Base-by-base conservation (phyloP, 2,329 filamentous ascomycete genomes). In the Aspergillus felis region DNA sequence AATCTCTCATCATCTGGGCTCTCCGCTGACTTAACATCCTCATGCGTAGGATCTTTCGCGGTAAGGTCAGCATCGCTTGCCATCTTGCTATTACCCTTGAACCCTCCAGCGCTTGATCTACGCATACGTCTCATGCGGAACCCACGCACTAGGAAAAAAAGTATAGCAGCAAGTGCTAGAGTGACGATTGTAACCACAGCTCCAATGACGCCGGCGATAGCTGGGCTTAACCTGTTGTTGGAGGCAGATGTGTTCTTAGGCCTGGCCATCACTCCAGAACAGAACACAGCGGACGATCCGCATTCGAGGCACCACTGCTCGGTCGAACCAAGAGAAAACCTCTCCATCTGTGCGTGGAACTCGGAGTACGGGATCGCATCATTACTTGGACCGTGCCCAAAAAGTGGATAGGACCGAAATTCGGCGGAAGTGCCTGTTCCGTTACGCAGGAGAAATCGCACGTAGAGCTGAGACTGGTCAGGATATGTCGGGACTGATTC, bases 381-480 rank as follows among this genome's bases (percentile, higher is more conserved):
- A 27, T 74, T 69, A 58, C 74, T 77, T 1, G 78, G 79, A 1
- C 76, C 76, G 54, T 75, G 70, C 48, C 76, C 75, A 65, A 86
- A 85, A 10, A 86, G 69, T 2, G 82, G 76, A 59, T 81, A 84
- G 0, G 75, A 63, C 29, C 67, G 66, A 35, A 71, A 68, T 9
- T 59, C 50, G n/a, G 68, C 65, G 24, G 69, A 59, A 10, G 60
- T 53, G 25, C 74, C 71, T 0, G 82, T 83, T 51, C 81, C 82
- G 63, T 87, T 86, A 63, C 81, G 81, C 70, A 83, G 80, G 56
- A 79, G 73, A 66, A 86, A 84, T 22, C 81, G 78, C 29, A 86
- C 79, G 68, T 73, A 82, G 44, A 87, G 75, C 24, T 84, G 74
- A 29, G 67, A 67, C 3, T 72, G 67, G 0, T 65, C 64, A 0